Base-by-base conservation (phyloP, 1,284 basidiomycete genomes). In the Leccinum solheimii region DNA sequence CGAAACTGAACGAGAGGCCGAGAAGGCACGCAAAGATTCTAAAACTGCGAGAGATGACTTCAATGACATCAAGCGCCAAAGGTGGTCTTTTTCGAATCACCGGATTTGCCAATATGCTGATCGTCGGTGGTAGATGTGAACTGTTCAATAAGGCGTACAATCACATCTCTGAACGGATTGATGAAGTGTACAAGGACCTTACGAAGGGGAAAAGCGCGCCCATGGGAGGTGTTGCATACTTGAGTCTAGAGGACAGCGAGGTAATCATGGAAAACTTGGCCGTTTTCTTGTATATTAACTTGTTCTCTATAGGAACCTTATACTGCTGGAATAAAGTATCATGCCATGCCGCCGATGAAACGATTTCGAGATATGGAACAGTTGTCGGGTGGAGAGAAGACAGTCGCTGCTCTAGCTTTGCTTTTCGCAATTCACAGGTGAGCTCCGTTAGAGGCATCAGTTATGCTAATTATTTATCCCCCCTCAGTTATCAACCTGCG, bases 281-380 rank as follows among this genome's bases (percentile, higher is more conserved):
- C 11, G 26, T 50, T 38, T 36, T 9, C 48, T 48, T 45, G 19
- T 30, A 61, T 53, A 45, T 56, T 62, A 21, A 66, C 52, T 52
- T 57, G 48, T 26, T 50, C 43, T 40, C 54, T 62, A 21, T 64
- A 97, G 91, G 97, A 99, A 82, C 97, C 97, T 0, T 99, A 98
- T 70, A 84, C 86, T 26, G 92, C 90, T 30, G 97, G 97, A 61
- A 94, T 99, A 78, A 97, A 97, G 76, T 99, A 98, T 74, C 96
- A 98, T 74, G 95, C 96, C 1, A 99, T 99, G 93, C 97, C 97
- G 0, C 96, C 96, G 0, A 97, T 98, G 88, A 99, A 99, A 76
- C 91, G 95, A 6, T 99, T 99, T 83, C 86, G 96, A 66, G 97
- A 99, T 75, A 99, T 99, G 92, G 96, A 98, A 64, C 96, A 98